Percentiles rank a stretch among this genome's conserved stretches.
Evolutionary conservation across 768 basidiomycete species (phyloP).

Genomic region (Tylopilus cervinicoccineus): DNA sequence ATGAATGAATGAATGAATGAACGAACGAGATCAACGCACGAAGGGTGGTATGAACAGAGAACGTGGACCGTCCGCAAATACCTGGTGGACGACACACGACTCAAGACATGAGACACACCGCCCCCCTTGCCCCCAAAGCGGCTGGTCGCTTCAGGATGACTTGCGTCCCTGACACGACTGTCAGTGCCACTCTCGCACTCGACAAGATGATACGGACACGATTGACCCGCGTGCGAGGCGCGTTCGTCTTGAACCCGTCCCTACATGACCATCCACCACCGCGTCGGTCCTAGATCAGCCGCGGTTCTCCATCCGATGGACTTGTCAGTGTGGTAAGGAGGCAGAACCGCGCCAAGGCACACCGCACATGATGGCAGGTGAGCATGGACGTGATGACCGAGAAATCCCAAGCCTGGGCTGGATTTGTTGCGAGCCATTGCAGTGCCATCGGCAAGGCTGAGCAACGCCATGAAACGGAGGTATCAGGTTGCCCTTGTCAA

Average conservation of each 20-base stretch:
- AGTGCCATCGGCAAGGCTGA: background rate
- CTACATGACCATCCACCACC: no score
- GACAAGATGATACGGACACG: background rate
- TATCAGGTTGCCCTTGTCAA: no score
- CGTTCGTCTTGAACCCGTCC: background rate
- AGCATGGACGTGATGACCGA: no score
- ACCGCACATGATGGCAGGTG: no score
- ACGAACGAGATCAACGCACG: background rate
- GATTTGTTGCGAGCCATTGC: no score
- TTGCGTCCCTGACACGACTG: background rate
- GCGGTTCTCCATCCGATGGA: no score
- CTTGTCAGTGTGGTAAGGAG: no score
- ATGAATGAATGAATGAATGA: no score
- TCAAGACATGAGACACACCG: background rate
- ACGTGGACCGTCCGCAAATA: background rate
- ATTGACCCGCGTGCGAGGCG: conserved; percentile 13
- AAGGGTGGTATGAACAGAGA: background rate
- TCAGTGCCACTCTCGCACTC: background rate
- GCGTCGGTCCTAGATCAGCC: no score
- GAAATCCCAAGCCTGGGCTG: no score
- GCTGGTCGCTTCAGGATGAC: background rate
- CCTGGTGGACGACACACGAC: background rate
- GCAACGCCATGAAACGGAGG: no score
- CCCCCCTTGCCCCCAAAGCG: background rate
- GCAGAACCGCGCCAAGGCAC: no score